These are phyloP conservation scores for Rhizopogon sp. DNA, from an alignment of 768 basidiomycete genomes.

Conservation along the genomic window DNA sequence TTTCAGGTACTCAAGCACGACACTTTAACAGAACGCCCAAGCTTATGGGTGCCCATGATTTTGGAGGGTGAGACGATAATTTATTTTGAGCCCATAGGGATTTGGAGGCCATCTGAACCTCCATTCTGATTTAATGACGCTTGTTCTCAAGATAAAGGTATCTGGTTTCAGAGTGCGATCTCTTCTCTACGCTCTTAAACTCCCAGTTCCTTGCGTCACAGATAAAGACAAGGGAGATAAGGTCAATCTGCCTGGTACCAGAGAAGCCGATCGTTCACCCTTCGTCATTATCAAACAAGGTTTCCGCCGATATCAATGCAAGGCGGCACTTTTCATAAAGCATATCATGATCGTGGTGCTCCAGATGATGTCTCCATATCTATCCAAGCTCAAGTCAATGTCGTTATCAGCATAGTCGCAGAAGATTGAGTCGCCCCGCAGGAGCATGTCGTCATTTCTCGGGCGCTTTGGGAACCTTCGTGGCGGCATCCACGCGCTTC, in stretches of 20 bases:
- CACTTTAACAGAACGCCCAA: neutral
- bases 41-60: neutral
- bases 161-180: neutral
- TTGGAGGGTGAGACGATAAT: neutral
- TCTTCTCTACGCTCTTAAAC: neutral
- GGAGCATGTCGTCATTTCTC: too few species aligned
- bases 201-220: neutral
- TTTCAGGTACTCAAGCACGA: neutral
- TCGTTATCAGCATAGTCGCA: too few species aligned
- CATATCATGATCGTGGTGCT: too few species aligned
- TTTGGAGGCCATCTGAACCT: slow-evolving; percentile 3
- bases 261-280: neutral
- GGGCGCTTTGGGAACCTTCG: too few species aligned
- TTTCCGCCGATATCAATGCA: too few species aligned
- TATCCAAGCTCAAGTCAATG: too few species aligned
- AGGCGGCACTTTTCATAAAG: too few species aligned
- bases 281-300: too few species aligned
- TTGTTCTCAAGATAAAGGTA: neutral
- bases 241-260: neutral
- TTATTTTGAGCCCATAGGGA: slow-evolving; percentile 1
- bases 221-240: neutral
- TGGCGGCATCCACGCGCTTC: too few species aligned
- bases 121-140: neutral
- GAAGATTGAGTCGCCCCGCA: too few species aligned
- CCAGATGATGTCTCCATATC: too few species aligned